These are phyloP conservation scores for Epichloe gansuensis DNA, from an alignment of 2,329 filamentous ascomycete species.

Conservation along the genomic window DNA sequence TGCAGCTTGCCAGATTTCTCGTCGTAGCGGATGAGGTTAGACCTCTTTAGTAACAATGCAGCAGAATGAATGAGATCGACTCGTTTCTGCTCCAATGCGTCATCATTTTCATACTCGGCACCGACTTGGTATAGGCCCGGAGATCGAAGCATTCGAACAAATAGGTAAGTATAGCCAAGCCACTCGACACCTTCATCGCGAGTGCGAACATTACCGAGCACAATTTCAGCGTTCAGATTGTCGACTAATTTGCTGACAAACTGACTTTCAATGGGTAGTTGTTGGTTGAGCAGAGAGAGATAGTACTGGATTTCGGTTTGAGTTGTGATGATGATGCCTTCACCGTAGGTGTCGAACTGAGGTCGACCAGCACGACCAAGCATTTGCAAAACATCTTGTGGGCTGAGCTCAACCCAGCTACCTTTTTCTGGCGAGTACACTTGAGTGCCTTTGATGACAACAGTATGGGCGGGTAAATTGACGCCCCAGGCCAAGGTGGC, in stretches of 20 bases:
- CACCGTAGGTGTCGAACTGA: constrained; percentile 94
- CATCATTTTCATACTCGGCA: constrained; percentile 87
- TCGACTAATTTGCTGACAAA: constrained; percentile 87
- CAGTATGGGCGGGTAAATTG: constrained; percentile 92
- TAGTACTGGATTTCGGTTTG: constrained; percentile 96
- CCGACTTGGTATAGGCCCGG: constrained; percentile 93
- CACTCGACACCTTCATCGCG: constrained; percentile 97
- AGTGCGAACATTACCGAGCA: constrained; percentile 81
- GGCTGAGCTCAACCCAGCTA: constrained; percentile 94
- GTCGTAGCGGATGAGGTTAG: constrained; percentile 86
- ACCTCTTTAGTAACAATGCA: constrained; percentile 73
- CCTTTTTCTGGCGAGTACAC: constrained; percentile 98
- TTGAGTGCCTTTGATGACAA: constrained; percentile 97
- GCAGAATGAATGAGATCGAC: constrained; percentile 97
- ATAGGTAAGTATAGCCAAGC: constrained; percentile 96
- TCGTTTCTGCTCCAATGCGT: constrained; percentile 83
- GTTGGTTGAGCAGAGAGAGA: constrained; percentile 89
- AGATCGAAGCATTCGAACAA: constrained; percentile 92
- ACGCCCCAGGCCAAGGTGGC: constrained; percentile 99
- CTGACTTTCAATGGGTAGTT: constrained; percentile 94
- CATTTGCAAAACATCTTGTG: constrained; percentile 97
- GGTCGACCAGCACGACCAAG: constrained; percentile 91
- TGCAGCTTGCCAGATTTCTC: constrained; percentile 83
- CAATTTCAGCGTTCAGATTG: constrained; percentile 92
- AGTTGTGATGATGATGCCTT: constrained; percentile 97